These are phyloP conservation scores for Odontarrhena argentea DNA, from an alignment of 345 rosid species.

Conservation along the genomic window DNA sequence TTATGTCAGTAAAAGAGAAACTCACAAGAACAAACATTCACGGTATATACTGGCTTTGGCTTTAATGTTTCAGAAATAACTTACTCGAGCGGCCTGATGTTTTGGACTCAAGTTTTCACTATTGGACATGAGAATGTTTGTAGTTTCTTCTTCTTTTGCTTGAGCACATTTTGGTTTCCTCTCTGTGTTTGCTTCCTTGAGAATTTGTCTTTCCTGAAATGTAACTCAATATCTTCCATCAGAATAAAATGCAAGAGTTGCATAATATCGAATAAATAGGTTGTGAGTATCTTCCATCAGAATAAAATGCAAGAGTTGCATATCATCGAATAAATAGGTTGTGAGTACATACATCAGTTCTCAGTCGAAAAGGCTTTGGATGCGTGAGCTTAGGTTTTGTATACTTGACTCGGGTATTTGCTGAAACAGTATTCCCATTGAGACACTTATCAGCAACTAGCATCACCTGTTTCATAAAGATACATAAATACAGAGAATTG, in stretches of 20 bases:
- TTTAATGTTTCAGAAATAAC: conserved; percentile 29
- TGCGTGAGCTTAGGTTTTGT: conserved; percentile 75
- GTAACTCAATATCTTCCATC: conserved; percentile 18
- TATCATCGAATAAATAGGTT: neutral
- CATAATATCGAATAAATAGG: neutral
- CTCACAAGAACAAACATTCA: neutral
- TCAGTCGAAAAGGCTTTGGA: conserved; percentile 94
- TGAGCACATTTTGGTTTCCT: conserved; percentile 54
- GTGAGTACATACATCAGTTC: conserved; percentile 69
- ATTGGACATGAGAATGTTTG: conserved; percentile 22
- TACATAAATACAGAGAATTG: conserved; percentile 17
- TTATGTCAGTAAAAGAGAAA: neutral
- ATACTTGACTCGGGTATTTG: conserved; percentile 47
- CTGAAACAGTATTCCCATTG: conserved; percentile 44
- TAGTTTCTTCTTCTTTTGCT: conserved; percentile 44
- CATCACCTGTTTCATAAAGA: conserved; percentile 46
- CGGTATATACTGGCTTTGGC: neutral
- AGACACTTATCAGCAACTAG: conserved; percentile 42
- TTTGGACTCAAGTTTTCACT: conserved; percentile 43
- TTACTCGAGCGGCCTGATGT: conserved; percentile 48
- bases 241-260: conserved; percentile 2
- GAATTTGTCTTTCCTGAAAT: conserved; percentile 66
- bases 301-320: neutral
- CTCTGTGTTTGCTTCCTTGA: conserved; percentile 78
- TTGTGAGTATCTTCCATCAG: conserved; percentile 24